Evolutionary conservation across 306 rosid genomes (phyloP).

Genomic region (Prunus mira): DNA sequence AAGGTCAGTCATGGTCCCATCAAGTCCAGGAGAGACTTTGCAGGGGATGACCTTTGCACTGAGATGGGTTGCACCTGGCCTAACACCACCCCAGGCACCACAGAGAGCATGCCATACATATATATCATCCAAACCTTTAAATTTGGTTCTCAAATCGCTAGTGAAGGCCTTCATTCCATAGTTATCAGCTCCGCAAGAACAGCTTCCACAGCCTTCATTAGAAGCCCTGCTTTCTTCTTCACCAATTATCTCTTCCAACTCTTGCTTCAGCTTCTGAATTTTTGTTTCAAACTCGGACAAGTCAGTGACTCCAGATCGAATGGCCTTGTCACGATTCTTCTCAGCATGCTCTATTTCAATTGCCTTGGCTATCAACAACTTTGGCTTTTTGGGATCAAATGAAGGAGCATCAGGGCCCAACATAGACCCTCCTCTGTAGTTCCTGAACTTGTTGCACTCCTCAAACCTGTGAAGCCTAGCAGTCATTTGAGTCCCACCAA

Average conservation of each 20-base stretch:
- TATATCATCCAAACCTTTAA: conserved; percentile 72
- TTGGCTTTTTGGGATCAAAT: conserved; percentile 53
- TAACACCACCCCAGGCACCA: conserved; percentile 95
- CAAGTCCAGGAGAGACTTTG: conserved; percentile 67
- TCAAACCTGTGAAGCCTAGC: conserved; percentile 66
- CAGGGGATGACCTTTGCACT: conserved; percentile 50
- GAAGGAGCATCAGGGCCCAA: conserved; percentile 50
- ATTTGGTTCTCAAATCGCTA: conserved; percentile 59
- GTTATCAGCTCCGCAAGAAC: conserved; percentile 16
- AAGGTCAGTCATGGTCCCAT: conserved; percentile 72
- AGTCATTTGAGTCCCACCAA: conserved; percentile 76
- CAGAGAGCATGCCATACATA: conserved; percentile 86
- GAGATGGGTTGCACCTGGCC: conserved; percentile 68
- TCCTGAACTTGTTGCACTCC: conserved; percentile 66
- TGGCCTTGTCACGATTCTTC: conserved; percentile 38
- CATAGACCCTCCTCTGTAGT: conserved; percentile 53
- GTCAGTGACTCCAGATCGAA: conserved; percentile 29
- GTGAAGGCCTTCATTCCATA: conserved; percentile 76
- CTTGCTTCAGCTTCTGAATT: conserved; percentile 41
- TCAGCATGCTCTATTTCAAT: conserved; percentile 54
- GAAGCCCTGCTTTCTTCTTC: conserved; percentile 18
- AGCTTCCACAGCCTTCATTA: conserved; percentile 20
- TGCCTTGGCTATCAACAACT: conserved; percentile 52
- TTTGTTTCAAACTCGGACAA: conserved; percentile 31
- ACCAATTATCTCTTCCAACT: conserved; percentile 54